Base-by-base conservation (phyloP, 345 rosid species). In the Brassica juncea region DNA sequence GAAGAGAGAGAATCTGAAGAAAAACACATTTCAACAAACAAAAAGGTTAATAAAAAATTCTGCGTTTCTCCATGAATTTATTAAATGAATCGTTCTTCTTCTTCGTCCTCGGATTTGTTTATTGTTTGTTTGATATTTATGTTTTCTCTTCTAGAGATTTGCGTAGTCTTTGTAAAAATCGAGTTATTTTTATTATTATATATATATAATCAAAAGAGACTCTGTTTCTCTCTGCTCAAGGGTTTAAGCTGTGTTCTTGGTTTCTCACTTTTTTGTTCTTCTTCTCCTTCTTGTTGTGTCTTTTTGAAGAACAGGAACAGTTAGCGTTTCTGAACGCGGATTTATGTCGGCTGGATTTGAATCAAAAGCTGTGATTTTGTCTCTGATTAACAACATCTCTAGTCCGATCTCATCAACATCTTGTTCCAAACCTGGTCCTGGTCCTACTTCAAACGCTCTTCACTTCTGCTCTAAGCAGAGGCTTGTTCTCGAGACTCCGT, bases 331-430 rank as follows among this genome's bases (percentile, higher is more conserved):
- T 70, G 81, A 52, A 72, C 71, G 91, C 65, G 83, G 87, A 87
- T 96, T 85, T 93, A 90, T 96, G 99, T 89, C 95, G 93, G 93
- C 91, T 88, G 86, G 80, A 70, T 84, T 82, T 88, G 89, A 80
- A 82, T 83, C 88, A 93, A 83, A 52, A 52, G 57, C 84, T 87
- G 85, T 85, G 87, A 86, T 86, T 92, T 86, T 85, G 91, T 86
- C 91, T 88, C 83, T 76, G 86, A 86, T 82, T 82, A 73, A 86
- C 57, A 52, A 49, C 89, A 85, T 88, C 86, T 86, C 91, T 78
- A 47, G 66, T 19, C 58, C 82, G 72, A 37, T 73, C 52, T 76
- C 76, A 23, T 70, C 74, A 25, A 19, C 57, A 52, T 52, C 57
- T 15, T 52, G 21, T n/a, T 14, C 8, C 25, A 75, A 61, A 68